Evolutionary conservation across 352 stramenopile species (phyloP), one percentile per base, ranked within the genome.

Genomic region (Globisporangium canariense): DNA sequence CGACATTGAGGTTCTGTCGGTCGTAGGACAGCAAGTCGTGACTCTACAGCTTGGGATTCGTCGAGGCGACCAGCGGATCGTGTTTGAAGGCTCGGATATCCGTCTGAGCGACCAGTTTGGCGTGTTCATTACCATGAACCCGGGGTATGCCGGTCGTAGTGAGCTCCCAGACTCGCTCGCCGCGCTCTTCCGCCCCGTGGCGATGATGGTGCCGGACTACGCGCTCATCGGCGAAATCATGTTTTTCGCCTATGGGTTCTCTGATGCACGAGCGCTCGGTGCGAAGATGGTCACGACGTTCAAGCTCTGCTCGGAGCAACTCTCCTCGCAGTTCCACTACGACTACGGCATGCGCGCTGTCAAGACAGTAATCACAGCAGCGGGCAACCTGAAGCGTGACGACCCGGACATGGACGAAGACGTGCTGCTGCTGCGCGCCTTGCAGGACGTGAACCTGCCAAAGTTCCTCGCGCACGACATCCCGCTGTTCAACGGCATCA

Each of bases 391-490:
- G 36, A 98, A 98, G 67, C 88, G 93, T 13, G 87, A 92, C 7
- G 90, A 97, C 53, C 89, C 86, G 1, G 85, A 98, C 28, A 94
- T 98, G 70, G 81, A 95, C 36, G 96, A 98, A 66, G 93, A 98
- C 43, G 87, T 98, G 4, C 70, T 98, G 11, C 71, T 98, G n/a
- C 67, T 98, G 18, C 79, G 93, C 9, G 91, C 93, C 2, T 86
- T 98, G 43, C 96, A 98, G 61, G 96, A 98, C 62, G 95, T 98
- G 8, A 98, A 98, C 64, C 70, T 98, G 36, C 91, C 95, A 0
- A 98, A 98, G 62, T 98, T 98, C 70, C 65, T 98, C 13, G 90
- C 85, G 2, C 93, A 97, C 49, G 96, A 98, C 71, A 97, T 98
- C 47, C 91, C 91, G 22, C 75, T 98, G 7, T 98, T 98, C 70